Base-by-base conservation (phyloP, 176 grass and related monocot genomes). In the Stipa capillata region DNA sequence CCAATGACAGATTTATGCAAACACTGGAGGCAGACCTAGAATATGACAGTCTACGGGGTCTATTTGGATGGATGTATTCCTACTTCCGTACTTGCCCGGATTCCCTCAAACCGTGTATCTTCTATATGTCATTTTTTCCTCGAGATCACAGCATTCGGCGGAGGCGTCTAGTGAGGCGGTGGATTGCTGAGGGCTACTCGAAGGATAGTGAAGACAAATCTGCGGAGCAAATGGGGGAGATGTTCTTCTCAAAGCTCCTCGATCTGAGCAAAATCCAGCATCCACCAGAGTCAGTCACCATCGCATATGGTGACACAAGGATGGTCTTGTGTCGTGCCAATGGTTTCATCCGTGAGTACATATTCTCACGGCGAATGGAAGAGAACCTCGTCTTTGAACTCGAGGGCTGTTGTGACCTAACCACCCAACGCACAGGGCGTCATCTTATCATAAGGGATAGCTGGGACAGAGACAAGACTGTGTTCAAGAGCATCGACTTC, bases 101-200 rank as follows among this genome's bases (percentile, higher is more conserved):
- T 58, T 42, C 8, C 35, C 56, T 85, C 9, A 87, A 90, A 39
- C 85, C 84, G 23, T 90, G 84, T 18, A 74, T 90, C 36, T 83
- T 90, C 31, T 87, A 90, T 18, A 39, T 90, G 23, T 66, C 54
- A 32, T 54, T 86, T 15, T 90, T 83, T 48, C 83, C 63, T 51
- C 36, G 24, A 7, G 24, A 57, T 3, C 49, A 70, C 13, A 37
- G 49, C 7, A 63, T 87, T 42, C 35, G 72, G 28, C 40, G 69
- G 39, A 74, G 44, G 37, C 58, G 80, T 32, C 52, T 91, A 44
- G 24, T 63, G 1, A 80, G 66, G 80, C 79, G 88, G 8, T 91
- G 88, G 88, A 80, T 91, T 2, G 79, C 74, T 3, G 89, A 87
- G 47, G 89, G 89, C 2, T 82, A 68, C 25, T 29, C 27, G 1